Base-by-base conservation (phyloP, 2,329 filamentous ascomycete species). In the Colletotrichum trifolii region DNA sequence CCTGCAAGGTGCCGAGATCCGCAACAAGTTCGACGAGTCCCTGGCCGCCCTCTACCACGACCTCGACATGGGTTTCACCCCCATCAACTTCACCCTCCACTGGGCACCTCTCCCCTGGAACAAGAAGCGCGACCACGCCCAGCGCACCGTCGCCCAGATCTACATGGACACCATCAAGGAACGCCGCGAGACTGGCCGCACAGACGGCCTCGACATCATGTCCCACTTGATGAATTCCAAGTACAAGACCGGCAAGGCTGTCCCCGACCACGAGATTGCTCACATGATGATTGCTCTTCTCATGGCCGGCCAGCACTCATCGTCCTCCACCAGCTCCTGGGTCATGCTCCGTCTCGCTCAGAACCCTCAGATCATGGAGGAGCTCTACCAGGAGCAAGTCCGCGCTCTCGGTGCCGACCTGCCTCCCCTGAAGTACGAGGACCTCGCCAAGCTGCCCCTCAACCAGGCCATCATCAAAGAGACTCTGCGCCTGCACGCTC, bases 261-360 rank as follows among this genome's bases (percentile, higher is more conserved):
- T 96, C n/a, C 91, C 93, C 13, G 93, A 97, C 74, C 85, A 91
- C 72, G 93, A 97, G 77, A 87, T 96, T 64, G 93, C 93, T 25
- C 91, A 96, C 79, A 95, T 97, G 87, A 95, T 97, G 92, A 97
- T 97, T 77, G 93, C 93, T 6, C 85, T 97, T 25, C 87, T 97
- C 67, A 96, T 97, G 93, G 93, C 92, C 64, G 93, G 93, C 60
- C 93, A 97, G 76, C 93, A 97, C 81, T 95, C 91, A 2, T 95
- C 92, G 2, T 93, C 93, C 4, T 93, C 92, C 17, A 94, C 92
- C 43, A 90, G 88, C 72, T 87, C 92, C 43, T 97, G 93, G 92
- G 94, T 96, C 72, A 85, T 96, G 76, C 85, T 96, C 45, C 91
- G 90, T 69, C 87, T 97, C 42, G 93, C 93, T 34, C 86, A 90